Base-by-base conservation (phyloP, 352 stramenopile genomes). In the Phytophthora ramorum region DNA sequence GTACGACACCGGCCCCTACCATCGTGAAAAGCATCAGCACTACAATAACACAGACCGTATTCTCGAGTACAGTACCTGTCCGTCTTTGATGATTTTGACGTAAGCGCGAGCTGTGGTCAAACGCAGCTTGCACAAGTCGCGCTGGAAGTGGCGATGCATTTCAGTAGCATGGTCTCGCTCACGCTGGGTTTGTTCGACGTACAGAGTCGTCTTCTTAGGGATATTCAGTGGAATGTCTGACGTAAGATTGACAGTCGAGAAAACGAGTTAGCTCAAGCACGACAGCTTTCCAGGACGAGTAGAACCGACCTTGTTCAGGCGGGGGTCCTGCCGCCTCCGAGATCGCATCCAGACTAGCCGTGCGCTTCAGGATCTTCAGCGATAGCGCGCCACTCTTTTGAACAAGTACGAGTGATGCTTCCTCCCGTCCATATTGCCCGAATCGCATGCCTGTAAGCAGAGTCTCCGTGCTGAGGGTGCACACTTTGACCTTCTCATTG, bases 181-280 rank as follows among this genome's bases (percentile, higher is more conserved):
- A 7, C 93, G 85, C 60, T 97, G 89, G 14, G 92, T 97, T 63
- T 97, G 91, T 61, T 98, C 93, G 22, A 98, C 91, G 65, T 97
- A 98, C 47, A 98, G 63, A 34, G 96, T 96, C n/a, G 93, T 98
- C 52, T 98, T 98, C 75, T 97, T 97, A 0, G 92, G 92, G 26
- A 98, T 93, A 38, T 97, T 93, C 17, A 98, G 79, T 4, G 91
- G 91, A 20, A 97, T 96, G 44, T 98, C 92, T 86, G 44, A 3
- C 6, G n/a, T 8, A 7, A 43, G 28, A 54, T 44, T 22, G 37
- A 19, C 38, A 45, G n/a, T 9, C 10, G 17, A 30, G 16, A 48
- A 49, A 35, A 34, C n/a, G 34, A 50, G 19, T 52, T 47, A 60
- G 12, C n/a, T n/a, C 20, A 43, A 45, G 35, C 0, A 22, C 10